A percentile compares a stretch with the other conserved stretches of the same genome.
Evolutionary conservation across 148 eudicot species (phyloP).

Genomic region (Rhododendron molle): DNA sequence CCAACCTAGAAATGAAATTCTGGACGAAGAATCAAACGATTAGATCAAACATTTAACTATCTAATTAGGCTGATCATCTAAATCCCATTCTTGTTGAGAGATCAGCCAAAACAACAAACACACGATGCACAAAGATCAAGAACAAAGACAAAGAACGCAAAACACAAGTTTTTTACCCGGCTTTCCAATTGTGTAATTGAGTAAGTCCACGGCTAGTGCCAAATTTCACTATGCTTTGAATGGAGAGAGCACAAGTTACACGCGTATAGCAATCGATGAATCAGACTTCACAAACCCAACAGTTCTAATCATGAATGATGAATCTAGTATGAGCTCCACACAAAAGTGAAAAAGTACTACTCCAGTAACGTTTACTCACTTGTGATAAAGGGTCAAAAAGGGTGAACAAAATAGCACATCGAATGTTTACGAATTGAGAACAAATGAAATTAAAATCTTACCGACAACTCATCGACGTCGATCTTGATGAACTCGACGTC

Average conservation of each 20-base stretch:
- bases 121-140: background rate
- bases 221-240: background rate
- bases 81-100: background rate
- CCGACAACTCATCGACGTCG: slow-evolving; percentile 86
- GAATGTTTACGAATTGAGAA: background rate
- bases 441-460: slow-evolving; percentile 15
- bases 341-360: background rate
- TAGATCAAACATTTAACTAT: background rate
- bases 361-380: background rate
- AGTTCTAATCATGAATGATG: background rate
- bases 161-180: background rate
- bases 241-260: background rate
- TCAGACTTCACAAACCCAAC: background rate
- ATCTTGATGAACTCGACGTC: slow-evolving; percentile 81
- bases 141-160: background rate
- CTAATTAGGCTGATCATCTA: background rate
- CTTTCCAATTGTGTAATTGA: background rate
- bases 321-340: background rate
- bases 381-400: background rate
- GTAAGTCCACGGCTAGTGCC: background rate
- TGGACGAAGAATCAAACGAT: background rate
- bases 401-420: background rate
- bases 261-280: background rate
- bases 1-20: background rate
- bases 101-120: background rate